These are phyloP conservation scores for Theobroma grandiflorum DNA, from an alignment of 441 rosid species.

Conservation along the genomic window DNA sequence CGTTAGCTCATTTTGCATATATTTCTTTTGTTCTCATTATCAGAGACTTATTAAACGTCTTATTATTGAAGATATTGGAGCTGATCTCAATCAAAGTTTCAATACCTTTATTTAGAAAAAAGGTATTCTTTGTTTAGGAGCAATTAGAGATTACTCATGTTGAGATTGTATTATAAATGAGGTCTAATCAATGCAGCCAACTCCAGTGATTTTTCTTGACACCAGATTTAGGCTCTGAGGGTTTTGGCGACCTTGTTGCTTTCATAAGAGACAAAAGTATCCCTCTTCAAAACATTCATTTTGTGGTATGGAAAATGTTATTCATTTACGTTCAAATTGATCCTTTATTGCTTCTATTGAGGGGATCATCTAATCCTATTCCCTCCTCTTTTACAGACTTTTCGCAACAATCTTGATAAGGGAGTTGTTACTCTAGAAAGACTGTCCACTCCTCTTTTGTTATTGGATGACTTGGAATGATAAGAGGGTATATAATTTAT, in stretches of 20 bases:
- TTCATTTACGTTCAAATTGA: conserved; percentile 9
- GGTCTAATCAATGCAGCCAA: conserved; percentile 29
- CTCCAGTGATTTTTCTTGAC: conserved; percentile 35
- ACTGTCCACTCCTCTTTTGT: background rate
- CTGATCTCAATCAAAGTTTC: conserved; percentile 91
- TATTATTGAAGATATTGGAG: conserved; percentile 81
- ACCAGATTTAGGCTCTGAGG: conserved; percentile 87
- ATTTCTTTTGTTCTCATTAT: conserved; percentile 27
- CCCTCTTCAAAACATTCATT: conserved; percentile 90
- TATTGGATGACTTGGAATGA: conserved; percentile 13
- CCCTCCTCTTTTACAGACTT: conserved; percentile 62
- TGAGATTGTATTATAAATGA: conserved; percentile 18
- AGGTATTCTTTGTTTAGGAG: conserved; percentile 52
- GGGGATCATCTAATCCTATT: conserved; percentile 35
- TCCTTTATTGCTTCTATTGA: conserved; percentile 26
- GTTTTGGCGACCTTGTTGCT: conserved; percentile 89
- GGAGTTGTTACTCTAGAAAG: conserved; percentile 45
- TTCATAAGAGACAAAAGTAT: conserved; percentile 84
- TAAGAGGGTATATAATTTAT: background rate
- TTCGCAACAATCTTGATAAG: conserved; percentile 93
- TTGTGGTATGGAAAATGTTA: conserved; percentile 69
- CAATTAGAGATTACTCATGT: background rate
- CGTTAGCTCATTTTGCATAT: conserved; percentile 25
- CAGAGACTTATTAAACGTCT: conserved; percentile 92
- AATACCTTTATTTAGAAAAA: conserved; percentile 82